These are phyloP conservation scores for maize (Zea mays) DNA, from an alignment of 176 grass and related monocot species.

Conservation along the genomic window DNA sequence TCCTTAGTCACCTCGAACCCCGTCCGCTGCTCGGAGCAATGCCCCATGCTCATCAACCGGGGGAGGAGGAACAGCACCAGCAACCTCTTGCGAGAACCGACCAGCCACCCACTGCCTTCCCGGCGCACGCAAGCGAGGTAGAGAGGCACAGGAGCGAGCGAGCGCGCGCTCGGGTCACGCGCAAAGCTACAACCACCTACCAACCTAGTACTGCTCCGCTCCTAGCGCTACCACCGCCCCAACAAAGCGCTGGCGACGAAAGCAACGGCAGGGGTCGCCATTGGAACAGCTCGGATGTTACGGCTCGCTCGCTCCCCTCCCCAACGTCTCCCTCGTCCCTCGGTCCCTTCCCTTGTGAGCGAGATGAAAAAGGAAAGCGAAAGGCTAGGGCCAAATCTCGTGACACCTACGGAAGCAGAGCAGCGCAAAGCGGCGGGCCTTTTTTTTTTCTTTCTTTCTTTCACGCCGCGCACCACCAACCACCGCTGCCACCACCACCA, in stretches of 20 bases:
- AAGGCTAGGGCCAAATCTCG: conserved; percentile 20
- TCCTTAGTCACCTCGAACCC: conserved; percentile 65
- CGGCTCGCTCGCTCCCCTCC: conserved; percentile 1
- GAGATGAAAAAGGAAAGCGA: conserved; percentile 11
- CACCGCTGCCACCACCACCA: conserved; percentile 8
- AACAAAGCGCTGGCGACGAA: conserved; percentile 17
- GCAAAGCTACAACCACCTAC: conserved; percentile 17
- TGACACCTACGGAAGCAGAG: conserved; percentile 26
- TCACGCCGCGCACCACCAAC: conserved; percentile 23
- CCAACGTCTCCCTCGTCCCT: not conserved
- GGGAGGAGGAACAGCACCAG: not conserved
- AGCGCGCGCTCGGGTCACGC: conserved; percentile 18
- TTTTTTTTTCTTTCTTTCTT: not conserved
- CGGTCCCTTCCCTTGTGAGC: not conserved
- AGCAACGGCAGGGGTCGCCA: conserved; percentile 29
- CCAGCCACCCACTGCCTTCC: conserved; percentile 32
- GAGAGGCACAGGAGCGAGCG: not conserved
- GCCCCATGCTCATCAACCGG: conserved; percentile 56
- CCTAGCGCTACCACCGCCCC: not conserved
- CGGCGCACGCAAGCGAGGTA: conserved; percentile 28
- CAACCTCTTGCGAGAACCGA: conserved; percentile 6
- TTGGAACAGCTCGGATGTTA: conserved; percentile 36
- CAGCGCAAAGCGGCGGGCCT: conserved; percentile 33
- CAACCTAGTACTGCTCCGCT: conserved; percentile 19
- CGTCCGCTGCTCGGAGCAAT: conserved; percentile 40